Conservation (phyloP, 257 asterid genomes). For the Jacaranda mimosifolia region DNA sequence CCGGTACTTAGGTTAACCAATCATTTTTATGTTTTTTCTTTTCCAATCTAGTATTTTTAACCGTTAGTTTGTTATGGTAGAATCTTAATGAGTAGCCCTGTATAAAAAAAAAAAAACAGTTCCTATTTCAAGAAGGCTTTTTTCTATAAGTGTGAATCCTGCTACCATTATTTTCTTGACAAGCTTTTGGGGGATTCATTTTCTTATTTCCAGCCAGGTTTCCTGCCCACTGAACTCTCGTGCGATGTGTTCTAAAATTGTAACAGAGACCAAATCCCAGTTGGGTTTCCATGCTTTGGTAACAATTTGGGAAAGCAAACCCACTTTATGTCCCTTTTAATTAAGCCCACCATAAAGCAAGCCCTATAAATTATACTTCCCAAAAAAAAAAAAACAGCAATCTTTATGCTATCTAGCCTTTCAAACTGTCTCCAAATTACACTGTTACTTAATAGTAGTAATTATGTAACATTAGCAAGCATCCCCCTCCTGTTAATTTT, state of each 20-base stretch:
- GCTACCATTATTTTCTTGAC: slow-evolving; percentile 12
- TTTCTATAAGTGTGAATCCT: slow-evolving; percentile 20
- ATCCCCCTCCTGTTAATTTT: slow-evolving; percentile 40
- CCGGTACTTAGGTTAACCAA: slow-evolving; percentile 54
- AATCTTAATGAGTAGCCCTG: slow-evolving; percentile 51
- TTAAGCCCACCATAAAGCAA: slow-evolving; percentile 39
- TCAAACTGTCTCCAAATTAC: slow-evolving; percentile 25
- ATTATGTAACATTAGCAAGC: slow-evolving; percentile 30
- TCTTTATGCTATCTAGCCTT: slow-evolving; percentile 28
- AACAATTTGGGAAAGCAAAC: slow-evolving; percentile 48
- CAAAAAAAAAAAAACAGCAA: background rate
- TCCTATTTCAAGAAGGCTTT: slow-evolving; percentile 36
- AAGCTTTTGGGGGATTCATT: slow-evolving; percentile 44
- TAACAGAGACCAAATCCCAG: slow-evolving; percentile 33
- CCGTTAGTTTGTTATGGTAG: slow-evolving; percentile 46
- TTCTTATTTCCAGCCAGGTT: slow-evolving; percentile 58
- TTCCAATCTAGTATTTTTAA: slow-evolving; percentile 40
- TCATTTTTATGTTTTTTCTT: slow-evolving; percentile 49
- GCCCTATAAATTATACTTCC: background rate
- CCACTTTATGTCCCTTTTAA: slow-evolving; percentile 63
- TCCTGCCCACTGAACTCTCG: slow-evolving; percentile 53
- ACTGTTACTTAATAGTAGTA: slow-evolving; percentile 29
- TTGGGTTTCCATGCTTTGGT: slow-evolving; percentile 24
- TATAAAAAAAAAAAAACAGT: slow-evolving; percentile 59
- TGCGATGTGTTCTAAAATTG: slow-evolving; percentile 44